Percentiles rank a stretch among this genome's conserved stretches.
Conservation (phyloP, 345 rosid genomes). For the Sonneratia caseolaris region DNA sequence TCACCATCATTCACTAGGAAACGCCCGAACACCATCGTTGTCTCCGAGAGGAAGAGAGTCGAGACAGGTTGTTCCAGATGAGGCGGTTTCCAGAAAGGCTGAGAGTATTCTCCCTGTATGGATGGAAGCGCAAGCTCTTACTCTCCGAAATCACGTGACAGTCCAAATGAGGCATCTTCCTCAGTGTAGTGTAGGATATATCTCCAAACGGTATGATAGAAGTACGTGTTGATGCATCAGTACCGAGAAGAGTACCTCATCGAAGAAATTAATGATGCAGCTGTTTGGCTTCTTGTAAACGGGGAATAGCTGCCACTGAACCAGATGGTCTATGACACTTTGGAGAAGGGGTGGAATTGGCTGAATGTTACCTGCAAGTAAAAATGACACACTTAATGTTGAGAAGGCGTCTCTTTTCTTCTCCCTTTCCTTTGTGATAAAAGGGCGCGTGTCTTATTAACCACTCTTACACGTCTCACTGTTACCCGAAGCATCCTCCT, state of each 20-base stretch:
- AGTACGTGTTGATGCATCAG: conserved; percentile 5
- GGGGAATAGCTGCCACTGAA: conserved; percentile 87
- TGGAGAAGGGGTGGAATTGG: conserved; percentile 78
- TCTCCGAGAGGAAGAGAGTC: conserved; percentile 72
- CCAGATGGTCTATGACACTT: conserved; percentile 64
- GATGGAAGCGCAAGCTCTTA: conserved; percentile 3
- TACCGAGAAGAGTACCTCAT: conserved; percentile 53
- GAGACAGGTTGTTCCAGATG: conserved; percentile 94
- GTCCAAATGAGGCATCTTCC: conserved; percentile 9
- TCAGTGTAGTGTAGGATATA: background rate
- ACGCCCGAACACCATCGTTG: conserved; percentile 86
- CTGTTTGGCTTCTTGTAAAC: conserved; percentile 87
- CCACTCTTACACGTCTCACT: conserved; percentile 29
- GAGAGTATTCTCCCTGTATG: conserved; percentile 81
- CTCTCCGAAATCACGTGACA: background rate
- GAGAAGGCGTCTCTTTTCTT: background rate
- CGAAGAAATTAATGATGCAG: conserved; percentile 89
- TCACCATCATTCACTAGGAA: conserved; percentile 64
- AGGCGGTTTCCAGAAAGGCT: conserved; percentile 94
- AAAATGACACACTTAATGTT: conserved; percentile 7
- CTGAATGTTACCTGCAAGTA: conserved; percentile 42
- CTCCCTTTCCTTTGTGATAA: background rate
- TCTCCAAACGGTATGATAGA: conserved; percentile 5
- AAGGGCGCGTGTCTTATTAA: background rate
- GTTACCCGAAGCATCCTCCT: conserved; percentile 47